A percentile compares a stretch with the other conserved stretches of the same genome.
phyloP scores from a whole-genome alignment of 2,329 filamentous ascomycete genomes.

The Fusarium ambrosium region DNA sequence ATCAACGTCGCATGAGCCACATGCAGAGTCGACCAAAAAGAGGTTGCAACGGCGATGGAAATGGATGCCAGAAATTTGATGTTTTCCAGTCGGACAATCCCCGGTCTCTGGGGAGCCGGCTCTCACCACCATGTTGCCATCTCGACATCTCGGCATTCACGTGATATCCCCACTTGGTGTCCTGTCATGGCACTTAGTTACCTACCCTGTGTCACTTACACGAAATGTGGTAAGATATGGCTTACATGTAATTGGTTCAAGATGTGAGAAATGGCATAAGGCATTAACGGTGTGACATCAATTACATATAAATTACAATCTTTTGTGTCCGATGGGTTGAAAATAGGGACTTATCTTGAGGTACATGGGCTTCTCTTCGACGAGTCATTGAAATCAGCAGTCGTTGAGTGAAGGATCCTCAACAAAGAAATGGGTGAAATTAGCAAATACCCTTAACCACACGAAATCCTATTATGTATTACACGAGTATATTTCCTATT shows the following conservation, averaged over 20 bases:
- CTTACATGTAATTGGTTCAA: background rate
- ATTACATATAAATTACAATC: background rate
- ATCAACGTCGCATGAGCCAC: constrained; percentile 25
- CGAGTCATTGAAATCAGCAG: too few species aligned
- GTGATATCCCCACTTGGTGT: constrained; percentile 35
- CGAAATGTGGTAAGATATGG: background rate
- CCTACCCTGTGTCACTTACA: constrained; percentile 40
- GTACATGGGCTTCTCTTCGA: background rate
- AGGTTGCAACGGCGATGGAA: constrained; percentile 33
- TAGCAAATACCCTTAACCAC: too few species aligned
- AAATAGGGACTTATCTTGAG: background rate
- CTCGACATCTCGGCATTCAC: constrained; percentile 33
- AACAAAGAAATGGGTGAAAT: too few species aligned
- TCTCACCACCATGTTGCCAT: constrained; percentile 30
- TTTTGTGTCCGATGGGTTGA: background rate
- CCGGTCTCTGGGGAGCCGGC: constrained; percentile 26
- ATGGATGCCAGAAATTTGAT: constrained; percentile 39
- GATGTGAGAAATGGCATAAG: background rate
- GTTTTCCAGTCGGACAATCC: constrained; percentile 39
- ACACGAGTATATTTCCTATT: too few species aligned
- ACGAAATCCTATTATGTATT: too few species aligned
- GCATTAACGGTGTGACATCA: background rate
- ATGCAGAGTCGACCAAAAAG: constrained; percentile 2
- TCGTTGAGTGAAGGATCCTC: too few species aligned
- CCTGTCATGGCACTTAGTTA: background rate